Evolutionary conservation across 1,284 basidiomycete genomes (phyloP).

Genomic region (Microbotryum violaceum): DNA sequence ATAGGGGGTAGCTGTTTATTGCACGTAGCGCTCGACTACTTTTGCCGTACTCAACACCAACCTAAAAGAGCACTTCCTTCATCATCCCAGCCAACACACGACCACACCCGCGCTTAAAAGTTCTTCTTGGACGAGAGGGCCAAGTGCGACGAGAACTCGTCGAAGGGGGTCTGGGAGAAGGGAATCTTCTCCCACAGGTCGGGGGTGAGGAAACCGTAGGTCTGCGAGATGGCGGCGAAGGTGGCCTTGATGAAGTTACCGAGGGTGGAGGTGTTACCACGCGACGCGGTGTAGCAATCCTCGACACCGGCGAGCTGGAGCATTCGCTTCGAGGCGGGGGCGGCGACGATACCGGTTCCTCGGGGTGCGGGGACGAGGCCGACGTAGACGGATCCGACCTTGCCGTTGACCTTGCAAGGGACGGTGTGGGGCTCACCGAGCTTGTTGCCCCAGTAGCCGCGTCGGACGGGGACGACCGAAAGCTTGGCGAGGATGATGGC

Average conservation of each 20-base stretch:
- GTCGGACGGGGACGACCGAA: conserved; percentile 88
- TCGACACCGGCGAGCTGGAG: conserved; percentile 96
- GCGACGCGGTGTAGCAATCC: conserved; percentile 88
- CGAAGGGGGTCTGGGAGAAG: conserved; percentile 69
- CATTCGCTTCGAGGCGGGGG: conserved; percentile 92
- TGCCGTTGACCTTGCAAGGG: conserved; percentile 95
- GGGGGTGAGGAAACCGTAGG: conserved; percentile 94
- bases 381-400: conserved; percentile 99
- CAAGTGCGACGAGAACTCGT: conserved; percentile 86
- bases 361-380: conserved; percentile 94
- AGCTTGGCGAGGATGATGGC: conserved; percentile 97
- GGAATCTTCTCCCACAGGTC: conserved; percentile 95
- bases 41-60: too few species aligned
- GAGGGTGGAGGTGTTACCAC: conserved; percentile 98
- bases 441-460: conserved; percentile 91
- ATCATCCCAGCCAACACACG: neutral
- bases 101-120: neutral
- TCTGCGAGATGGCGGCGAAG: conserved; percentile 94
- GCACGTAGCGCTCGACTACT: too few species aligned
- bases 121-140: conserved; percentile 71
- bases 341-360: conserved; percentile 99
- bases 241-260: conserved; percentile 99
- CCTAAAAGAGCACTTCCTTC: too few species aligned
- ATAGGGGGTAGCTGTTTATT: too few species aligned
- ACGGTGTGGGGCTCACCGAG: conserved; percentile 99